Conservation (phyloP, 192 early-diverging fungal species). For the Dimargaris xerosporica region DNA sequence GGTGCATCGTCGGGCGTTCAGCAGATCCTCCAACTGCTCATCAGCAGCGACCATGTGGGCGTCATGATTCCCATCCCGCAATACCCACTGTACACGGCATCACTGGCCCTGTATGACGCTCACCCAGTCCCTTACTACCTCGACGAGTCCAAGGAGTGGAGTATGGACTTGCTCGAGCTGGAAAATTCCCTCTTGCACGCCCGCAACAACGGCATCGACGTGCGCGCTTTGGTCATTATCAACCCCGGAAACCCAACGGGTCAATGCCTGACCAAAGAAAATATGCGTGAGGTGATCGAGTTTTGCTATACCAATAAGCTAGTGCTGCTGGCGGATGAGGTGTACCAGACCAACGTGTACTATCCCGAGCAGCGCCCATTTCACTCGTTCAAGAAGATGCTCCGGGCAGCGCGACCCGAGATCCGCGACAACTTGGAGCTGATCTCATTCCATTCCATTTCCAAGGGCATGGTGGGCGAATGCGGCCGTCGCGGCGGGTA, state of each 20-base stretch:
- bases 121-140: conserved; percentile 83
- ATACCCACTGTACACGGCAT: conserved; percentile 95
- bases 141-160: conserved; percentile 75
- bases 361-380: conserved; percentile 63
- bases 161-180: conserved; percentile 53
- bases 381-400: conserved; percentile 92
- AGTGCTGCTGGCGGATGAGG: conserved; percentile 89
- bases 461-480: conserved; percentile 97
- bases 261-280: conserved; percentile 61
- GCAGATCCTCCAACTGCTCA: conserved; percentile 72
- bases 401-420: conserved; percentile 52
- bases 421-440: conserved; percentile 61
- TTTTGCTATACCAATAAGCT: conserved; percentile 74
- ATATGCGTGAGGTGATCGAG: conserved; percentile 78
- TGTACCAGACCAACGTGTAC: conserved; percentile 97
- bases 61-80: conserved; percentile 99
- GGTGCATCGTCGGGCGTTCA: conserved; percentile 93
- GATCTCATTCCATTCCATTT: conserved; percentile 90
- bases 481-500: conserved; percentile 96
- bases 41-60: conserved; percentile 60
- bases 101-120: conserved; percentile 72
- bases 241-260: conserved; percentile 99
- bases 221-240: conserved; percentile 89
- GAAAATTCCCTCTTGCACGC: conserved; percentile 43
- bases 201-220: conserved; percentile 55